Conservation (phyloP, 2,329 filamentous ascomycete species). For the Verticillium nubilum region DNA sequence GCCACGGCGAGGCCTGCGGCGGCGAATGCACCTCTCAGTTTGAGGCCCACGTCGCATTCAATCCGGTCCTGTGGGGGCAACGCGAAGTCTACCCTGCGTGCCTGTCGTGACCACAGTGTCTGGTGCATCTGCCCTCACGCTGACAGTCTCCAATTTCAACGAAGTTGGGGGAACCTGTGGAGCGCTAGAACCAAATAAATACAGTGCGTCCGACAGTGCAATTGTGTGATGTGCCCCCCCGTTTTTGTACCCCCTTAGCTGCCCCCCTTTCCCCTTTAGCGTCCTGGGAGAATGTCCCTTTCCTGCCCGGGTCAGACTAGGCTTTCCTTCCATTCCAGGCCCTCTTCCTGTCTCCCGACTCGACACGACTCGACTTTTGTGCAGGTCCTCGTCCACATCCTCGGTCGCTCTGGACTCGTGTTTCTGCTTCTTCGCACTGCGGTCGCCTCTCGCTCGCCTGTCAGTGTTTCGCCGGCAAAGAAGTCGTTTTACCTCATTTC, state of each 20-base stretch:
- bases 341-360: neutral
- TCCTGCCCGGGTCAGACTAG: neutral
- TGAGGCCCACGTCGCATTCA: neutral
- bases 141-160: neutral
- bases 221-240: neutral
- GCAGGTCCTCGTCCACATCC: neutral
- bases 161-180: neutral
- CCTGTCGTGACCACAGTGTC: neutral
- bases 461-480: neutral
- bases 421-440: neutral
- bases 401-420: neutral
- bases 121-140: neutral
- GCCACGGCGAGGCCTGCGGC: conserved; percentile 7
- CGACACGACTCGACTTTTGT: neutral
- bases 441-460: neutral
- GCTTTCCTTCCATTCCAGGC: neutral
- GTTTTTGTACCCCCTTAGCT: neutral
- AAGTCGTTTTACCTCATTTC: neutral
- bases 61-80: neutral
- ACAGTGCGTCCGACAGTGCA: neutral
- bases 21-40: neutral
- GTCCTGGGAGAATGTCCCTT: neutral
- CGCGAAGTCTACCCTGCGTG: neutral
- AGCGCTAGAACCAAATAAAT: neutral
- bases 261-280: neutral